phyloP scores from a whole-genome alignment of 768 basidiomycete species.

The Mycena chlorophos region DNA sequence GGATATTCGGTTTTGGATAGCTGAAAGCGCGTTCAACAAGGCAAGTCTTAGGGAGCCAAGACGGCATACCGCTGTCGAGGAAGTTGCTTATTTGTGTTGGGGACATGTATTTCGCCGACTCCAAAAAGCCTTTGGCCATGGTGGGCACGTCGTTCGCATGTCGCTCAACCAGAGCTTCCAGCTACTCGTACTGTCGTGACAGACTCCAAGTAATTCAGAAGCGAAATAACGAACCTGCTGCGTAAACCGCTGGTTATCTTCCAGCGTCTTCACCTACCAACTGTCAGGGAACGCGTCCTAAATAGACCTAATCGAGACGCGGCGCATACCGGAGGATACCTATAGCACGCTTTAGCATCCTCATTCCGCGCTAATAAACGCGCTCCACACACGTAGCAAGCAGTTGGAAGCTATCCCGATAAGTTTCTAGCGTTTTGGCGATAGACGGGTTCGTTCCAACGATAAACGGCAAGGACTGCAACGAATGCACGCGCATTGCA shows the following conservation, averaged over 20 bases:
- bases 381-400: constrained; percentile 50
- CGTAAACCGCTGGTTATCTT: constrained; percentile 71
- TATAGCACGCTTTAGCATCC: constrained; percentile 6
- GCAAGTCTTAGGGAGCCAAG: not conserved
- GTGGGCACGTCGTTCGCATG: constrained; percentile 89
- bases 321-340: constrained; percentile 33
- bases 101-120: constrained; percentile 81
- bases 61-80: constrained; percentile 54
- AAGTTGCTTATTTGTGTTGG: constrained; percentile 77
- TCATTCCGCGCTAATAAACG: not conserved
- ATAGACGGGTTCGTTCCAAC: constrained; percentile 89
- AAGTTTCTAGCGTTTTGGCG: constrained; percentile 65
- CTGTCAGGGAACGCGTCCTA: not conserved
- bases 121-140: constrained; percentile 91
- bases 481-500: constrained; percentile 68
- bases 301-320: constrained; percentile 29
- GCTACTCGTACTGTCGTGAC: constrained; percentile 24
- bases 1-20: constrained; percentile 84
- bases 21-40: constrained; percentile 21
- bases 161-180: constrained; percentile 70
- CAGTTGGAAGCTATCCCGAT: constrained; percentile 68
- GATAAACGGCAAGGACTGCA: constrained; percentile 81
- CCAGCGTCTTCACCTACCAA: constrained; percentile 51
- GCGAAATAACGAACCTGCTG: constrained; percentile 30
- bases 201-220: not conserved